Conservation (phyloP, 2,329 filamentous ascomycete species). For the Sclerotinia minor region DNA sequence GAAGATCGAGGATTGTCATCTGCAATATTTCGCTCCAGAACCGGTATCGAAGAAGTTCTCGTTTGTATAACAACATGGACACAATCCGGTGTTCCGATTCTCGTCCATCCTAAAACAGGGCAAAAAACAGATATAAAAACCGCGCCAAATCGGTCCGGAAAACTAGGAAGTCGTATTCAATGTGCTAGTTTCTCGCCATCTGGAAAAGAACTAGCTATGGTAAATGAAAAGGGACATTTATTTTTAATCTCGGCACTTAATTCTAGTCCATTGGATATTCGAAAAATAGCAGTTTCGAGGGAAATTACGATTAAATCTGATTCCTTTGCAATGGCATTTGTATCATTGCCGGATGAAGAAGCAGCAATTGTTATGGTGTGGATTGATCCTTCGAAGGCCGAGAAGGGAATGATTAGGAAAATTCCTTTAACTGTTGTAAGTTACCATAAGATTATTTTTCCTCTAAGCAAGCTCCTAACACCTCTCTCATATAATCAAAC, state of each 20-base stretch:
- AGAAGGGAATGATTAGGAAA: slow-evolving; percentile 42
- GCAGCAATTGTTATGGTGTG: slow-evolving; percentile 44
- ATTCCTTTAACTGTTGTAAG: slow-evolving; percentile 33
- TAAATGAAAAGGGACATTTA: slow-evolving; percentile 46
- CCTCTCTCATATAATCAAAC: too few species aligned
- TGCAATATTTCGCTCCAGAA: slow-evolving; percentile 43
- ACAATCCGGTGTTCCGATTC: slow-evolving; percentile 45
- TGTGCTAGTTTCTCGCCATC: slow-evolving; percentile 45
- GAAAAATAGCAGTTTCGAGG: slow-evolving; percentile 43
- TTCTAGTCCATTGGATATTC: slow-evolving; percentile 44
- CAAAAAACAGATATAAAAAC: slow-evolving; percentile 43
- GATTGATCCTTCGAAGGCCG: slow-evolving; percentile 43
- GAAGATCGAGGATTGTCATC: slow-evolving; percentile 46
- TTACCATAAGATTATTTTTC: too few species aligned
- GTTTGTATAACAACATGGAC: slow-evolving; percentile 48
- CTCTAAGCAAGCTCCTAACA: too few species aligned
- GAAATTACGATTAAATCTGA: slow-evolving; percentile 45
- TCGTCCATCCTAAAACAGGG: slow-evolving; percentile 45
- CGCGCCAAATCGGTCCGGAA: slow-evolving; percentile 41
- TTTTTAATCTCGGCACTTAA: slow-evolving; percentile 45
- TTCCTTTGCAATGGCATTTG: slow-evolving; percentile 45
- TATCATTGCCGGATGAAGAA: slow-evolving; percentile 44
- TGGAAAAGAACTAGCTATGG: slow-evolving; percentile 45
- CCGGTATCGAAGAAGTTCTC: slow-evolving; percentile 42
- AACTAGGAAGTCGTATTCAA: slow-evolving; percentile 45